These are phyloP conservation scores for Umbelopsis ramanniana DNA, from an alignment of 192 early-diverging fungal genomes.

Conservation along the genomic window DNA sequence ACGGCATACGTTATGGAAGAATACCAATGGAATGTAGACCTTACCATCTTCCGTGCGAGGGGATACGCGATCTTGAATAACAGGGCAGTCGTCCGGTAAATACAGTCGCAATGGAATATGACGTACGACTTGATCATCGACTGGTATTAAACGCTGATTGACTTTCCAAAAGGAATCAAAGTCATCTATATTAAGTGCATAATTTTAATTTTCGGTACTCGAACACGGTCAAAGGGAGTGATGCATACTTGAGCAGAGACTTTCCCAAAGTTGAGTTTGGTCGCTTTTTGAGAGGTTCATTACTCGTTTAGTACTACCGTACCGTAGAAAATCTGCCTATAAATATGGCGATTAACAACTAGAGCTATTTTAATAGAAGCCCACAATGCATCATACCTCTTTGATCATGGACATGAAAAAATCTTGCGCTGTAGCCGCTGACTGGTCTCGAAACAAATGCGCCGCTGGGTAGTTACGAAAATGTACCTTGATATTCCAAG, in stretches of 20 bases:
- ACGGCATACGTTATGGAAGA: slow-evolving; percentile 4
- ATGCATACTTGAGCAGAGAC: slow-evolving; percentile 59
- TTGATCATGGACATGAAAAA: slow-evolving; percentile 91
- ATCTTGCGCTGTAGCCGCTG: slow-evolving; percentile 63
- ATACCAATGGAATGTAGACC: background rate
- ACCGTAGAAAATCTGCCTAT: slow-evolving; percentile 82
- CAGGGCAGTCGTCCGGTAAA: slow-evolving; percentile 56
- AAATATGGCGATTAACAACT: background rate
- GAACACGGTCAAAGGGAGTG: background rate
- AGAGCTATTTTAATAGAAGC: background rate
- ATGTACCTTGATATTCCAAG: slow-evolving; percentile 83
- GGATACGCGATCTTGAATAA: slow-evolving; percentile 64
- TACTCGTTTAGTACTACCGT: slow-evolving; percentile 81
- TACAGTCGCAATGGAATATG: slow-evolving; percentile 67
- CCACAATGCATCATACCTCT: slow-evolving; percentile 54
- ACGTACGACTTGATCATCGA: slow-evolving; percentile 48
- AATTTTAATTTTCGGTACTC: background rate
- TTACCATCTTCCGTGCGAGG: slow-evolving; percentile 54
- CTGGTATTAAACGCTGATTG: slow-evolving; percentile 58
- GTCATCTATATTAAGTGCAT: slow-evolving; percentile 39
- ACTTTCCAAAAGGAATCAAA: slow-evolving; percentile 67
- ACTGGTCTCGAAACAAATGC: slow-evolving; percentile 64
- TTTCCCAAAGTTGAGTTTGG: slow-evolving; percentile 80
- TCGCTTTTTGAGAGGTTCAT: slow-evolving; percentile 87
- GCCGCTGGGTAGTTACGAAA: slow-evolving; percentile 72